phyloP scores from a whole-genome alignment of 371 early-diverging fungal genomes.

The Blakeslea trispora region DNA sequence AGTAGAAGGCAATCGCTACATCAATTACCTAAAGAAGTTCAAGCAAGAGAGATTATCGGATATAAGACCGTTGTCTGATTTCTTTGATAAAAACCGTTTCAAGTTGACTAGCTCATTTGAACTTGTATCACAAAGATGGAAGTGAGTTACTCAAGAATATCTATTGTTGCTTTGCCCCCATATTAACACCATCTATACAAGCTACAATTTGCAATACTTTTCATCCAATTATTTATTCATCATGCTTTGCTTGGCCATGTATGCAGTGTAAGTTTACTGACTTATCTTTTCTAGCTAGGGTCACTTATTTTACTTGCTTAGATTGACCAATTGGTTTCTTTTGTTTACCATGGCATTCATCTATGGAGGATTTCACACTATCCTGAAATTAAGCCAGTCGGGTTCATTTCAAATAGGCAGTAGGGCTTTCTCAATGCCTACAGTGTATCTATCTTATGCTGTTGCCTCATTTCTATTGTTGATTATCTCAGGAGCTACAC shows the following conservation, averaged over 20 bases:
- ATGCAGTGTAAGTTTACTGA: conserved; percentile 65
- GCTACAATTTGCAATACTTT: conserved; percentile 61
- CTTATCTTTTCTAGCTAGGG: no score
- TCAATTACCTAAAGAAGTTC: conserved; percentile 25
- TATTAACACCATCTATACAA: no score
- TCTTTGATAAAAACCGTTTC: conserved; percentile 61
- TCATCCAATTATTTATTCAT: conserved; percentile 65
- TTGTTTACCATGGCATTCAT: conserved; percentile 47
- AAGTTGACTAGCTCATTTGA: conserved; percentile 47
- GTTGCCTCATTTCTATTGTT: conserved; percentile 43
- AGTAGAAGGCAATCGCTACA: not conserved
- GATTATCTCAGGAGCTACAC: conserved; percentile 50
- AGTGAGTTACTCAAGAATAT: no score
- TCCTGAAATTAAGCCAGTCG: conserved; percentile 28
- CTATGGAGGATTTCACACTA: conserved; percentile 36
- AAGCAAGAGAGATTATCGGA: conserved; percentile 39
- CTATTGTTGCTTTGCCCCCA: no score
- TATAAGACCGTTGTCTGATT: conserved; percentile 57
- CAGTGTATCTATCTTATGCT: conserved; percentile 39
- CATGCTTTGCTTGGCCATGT: conserved; percentile 54
- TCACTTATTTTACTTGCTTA: no score
- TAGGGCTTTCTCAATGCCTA: conserved; percentile 30
- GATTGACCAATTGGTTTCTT: conserved; percentile 46
- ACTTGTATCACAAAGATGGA: conserved; percentile 41
- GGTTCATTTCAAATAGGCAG: conserved; percentile 36